Conservation (phyloP, 768 basidiomycete genomes). For the Suillus occidentalis region DNA sequence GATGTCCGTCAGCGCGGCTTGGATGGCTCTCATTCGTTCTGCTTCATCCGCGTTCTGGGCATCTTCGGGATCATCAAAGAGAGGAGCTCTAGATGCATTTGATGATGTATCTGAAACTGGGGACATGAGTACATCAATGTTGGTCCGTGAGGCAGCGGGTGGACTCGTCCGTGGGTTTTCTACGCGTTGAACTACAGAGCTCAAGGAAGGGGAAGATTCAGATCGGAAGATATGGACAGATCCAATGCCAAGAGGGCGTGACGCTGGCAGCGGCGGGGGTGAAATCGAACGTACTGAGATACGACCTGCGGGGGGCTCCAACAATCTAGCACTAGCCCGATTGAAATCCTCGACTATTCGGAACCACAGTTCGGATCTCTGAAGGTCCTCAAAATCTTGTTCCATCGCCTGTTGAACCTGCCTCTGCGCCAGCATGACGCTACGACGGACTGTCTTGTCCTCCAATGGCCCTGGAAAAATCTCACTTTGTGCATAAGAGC, state of each 20-base stretch:
- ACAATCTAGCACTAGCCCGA: slow-evolving; percentile 18
- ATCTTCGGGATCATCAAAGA: slow-evolving; percentile 83
- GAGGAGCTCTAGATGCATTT: slow-evolving; percentile 63
- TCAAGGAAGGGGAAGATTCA: slow-evolving; percentile 38
- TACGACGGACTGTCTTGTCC: slow-evolving; percentile 63
- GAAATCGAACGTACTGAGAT: slow-evolving; percentile 12
- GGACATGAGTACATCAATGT: slow-evolving; percentile 84
- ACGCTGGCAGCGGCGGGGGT: slow-evolving; percentile 15
- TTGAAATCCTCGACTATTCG: slow-evolving; percentile 78
- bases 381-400: slow-evolving; percentile 88
- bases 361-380: slow-evolving; percentile 88
- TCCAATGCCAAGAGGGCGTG: slow-evolving; percentile 17
- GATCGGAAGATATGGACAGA: slow-evolving; percentile 30
- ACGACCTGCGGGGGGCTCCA: slow-evolving; percentile 1
- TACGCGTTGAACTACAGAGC: slow-evolving; percentile 15
- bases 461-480: slow-evolving; percentile 38
- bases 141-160: slow-evolving; percentile 36
- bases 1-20: slow-evolving; percentile 94
- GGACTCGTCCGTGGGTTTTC: slow-evolving; percentile 20
- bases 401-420: slow-evolving; percentile 90
- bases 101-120: slow-evolving; percentile 52
- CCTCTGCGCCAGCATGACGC: slow-evolving; percentile 80
- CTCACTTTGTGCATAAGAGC: slow-evolving; percentile 57
- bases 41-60: slow-evolving; percentile 59
- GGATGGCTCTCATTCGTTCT: slow-evolving; percentile 92